Evolutionary conservation across 1,284 basidiomycete genomes (phyloP).

Genomic region (Leccinum fuscescens): DNA sequence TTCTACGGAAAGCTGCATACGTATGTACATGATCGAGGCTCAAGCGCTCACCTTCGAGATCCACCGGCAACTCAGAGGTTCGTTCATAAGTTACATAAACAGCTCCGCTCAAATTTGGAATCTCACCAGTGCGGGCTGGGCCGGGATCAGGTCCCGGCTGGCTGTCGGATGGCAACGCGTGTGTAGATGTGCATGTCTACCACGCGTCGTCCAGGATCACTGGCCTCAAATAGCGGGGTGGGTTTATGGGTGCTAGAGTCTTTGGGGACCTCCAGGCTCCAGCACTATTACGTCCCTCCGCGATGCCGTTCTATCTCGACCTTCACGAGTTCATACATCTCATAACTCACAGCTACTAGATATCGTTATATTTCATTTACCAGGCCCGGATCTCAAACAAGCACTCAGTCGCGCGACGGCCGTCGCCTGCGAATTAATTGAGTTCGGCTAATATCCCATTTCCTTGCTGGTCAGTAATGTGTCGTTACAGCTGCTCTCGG

Average conservation of each 20-base stretch:
- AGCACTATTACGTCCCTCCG: conserved; percentile 31
- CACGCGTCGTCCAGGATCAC: conserved; percentile 25
- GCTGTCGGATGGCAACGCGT: conserved; percentile 26
- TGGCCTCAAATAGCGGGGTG: conserved; percentile 25
- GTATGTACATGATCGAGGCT: conserved; percentile 28
- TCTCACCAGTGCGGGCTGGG: conserved; percentile 27
- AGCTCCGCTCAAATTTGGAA: conserved; percentile 34
- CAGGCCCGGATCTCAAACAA: conserved; percentile 29
- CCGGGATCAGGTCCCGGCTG: conserved; percentile 35
- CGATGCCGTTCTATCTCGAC: conserved; percentile 26
- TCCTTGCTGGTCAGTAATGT: conserved; percentile 30
- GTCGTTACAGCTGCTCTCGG: conserved; percentile 30
- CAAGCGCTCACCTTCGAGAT: conserved; percentile 29
- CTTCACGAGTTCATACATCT: conserved; percentile 30
- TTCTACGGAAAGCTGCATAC: conserved; percentile 23
- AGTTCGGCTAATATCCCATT: conserved; percentile 33
- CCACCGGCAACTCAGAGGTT: conserved; percentile 28
- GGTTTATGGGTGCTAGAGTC: conserved; percentile 17
- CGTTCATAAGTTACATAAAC: conserved; percentile 30
- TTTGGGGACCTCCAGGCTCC: conserved; percentile 26
- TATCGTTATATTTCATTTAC: conserved; percentile 34
- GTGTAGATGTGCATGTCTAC: conserved; percentile 22
- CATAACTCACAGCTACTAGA: conserved; percentile 27
- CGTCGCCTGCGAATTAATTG: conserved; percentile 34
- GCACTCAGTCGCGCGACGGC: conserved; percentile 24